Base-by-base conservation (phyloP, 2,329 filamentous ascomycete genomes). In the Colletotrichum karsti region DNA sequence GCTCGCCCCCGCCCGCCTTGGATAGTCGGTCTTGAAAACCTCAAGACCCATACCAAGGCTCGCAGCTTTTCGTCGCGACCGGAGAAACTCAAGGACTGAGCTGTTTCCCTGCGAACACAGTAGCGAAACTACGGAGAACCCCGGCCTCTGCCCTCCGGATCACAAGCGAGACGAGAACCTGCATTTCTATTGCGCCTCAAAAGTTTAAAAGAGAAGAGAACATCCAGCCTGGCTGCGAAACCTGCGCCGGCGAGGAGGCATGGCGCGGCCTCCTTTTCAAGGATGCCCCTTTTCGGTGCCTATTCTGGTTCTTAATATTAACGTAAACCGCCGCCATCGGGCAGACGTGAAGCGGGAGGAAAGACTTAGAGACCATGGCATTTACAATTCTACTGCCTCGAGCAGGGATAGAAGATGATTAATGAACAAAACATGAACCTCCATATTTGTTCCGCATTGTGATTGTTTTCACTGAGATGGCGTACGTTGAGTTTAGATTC, bases 221-320 rank as follows among this genome's bases (percentile, higher is more conserved):
- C 24, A 63, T 58, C 54, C 54, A 54, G 69, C 69, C 69, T 67
- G 69, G 69, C 69, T 70, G 69, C 69, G 69, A 67, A 70, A 70
- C 69, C 69, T 70, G 69, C 69, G 69, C 69, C 69, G 69, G 69
- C 69, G 46, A 48, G 65, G 39, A 58, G 65, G 60, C 46, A 68
- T 48, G 65, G 65, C 65, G 65, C 65, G 65, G 65, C 54, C 65
- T 65, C 28, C 53, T 58, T 64, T 57, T 20, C 24, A 50, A 59
- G 46, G 63, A 48, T 65, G 26, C 30, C n/a, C 46, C 26, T 33
- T 42, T 64, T 64, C 42, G 18, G 46, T 35, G 51, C 60, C 37
- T 64, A 37, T 58, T 55, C 26, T 33, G 58, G 58, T 63, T 55
- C 39, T 58, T 51, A 35, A 50, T 55, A 51, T 9, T 42, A 28